Evolutionary conservation across 1,284 basidiomycete genomes (phyloP).

Genomic region (Sporisorium graminicola): DNA sequence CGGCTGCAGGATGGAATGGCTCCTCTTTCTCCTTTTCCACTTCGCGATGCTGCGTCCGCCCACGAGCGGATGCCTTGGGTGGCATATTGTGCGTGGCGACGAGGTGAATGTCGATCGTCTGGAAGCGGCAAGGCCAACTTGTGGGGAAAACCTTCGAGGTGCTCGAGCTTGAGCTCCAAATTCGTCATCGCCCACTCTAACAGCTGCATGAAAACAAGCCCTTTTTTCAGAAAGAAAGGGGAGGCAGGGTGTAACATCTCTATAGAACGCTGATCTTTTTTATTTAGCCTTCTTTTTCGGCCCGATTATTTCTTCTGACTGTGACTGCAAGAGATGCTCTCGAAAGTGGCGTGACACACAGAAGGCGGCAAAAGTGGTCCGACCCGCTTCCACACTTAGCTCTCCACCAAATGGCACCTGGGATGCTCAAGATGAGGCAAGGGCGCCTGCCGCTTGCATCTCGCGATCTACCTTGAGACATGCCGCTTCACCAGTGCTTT

Average conservation of each 20-base stretch:
- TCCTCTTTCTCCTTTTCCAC: conserved; percentile 28
- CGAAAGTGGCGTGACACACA: neutral
- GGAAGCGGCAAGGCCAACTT: neutral
- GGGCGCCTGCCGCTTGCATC: neutral
- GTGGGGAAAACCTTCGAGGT: conserved; percentile 1
- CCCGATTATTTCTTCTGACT: no score
- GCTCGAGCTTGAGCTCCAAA: neutral
- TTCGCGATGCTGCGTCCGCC: conserved; percentile 32
- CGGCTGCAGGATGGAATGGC: conserved; percentile 74
- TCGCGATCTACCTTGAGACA: neutral
- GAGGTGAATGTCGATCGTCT: neutral
- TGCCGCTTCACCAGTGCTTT: neutral
- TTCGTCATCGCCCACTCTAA: neutral
- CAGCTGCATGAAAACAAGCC: neutral
- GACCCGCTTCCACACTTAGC: neutral
- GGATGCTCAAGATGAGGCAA: neutral
- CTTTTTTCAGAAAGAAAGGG: neutral
- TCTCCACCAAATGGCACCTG: neutral
- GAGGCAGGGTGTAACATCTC: no score
- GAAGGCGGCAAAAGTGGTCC: neutral
- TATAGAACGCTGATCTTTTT: no score
- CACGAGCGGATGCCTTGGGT: conserved; percentile 28
- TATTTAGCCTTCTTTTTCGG: no score
- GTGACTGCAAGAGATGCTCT: no score
- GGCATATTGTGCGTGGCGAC: conserved; percentile 17